These are phyloP conservation scores for Plicaturopsis crispa DNA, from an alignment of 768 basidiomycete species.

Conservation along the genomic window DNA sequence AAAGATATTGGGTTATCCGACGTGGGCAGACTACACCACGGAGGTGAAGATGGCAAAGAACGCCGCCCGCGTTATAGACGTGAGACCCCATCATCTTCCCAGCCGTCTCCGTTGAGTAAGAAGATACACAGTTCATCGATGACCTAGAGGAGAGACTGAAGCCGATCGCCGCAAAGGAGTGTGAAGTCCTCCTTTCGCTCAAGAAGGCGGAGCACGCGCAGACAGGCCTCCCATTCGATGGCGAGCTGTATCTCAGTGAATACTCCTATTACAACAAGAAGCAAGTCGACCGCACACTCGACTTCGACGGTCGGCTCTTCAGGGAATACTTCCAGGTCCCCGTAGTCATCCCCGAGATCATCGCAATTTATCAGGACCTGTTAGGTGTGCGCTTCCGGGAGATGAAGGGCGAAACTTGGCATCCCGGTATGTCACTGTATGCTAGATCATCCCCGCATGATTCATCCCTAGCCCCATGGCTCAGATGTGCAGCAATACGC, in stretches of 20 bases:
- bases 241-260: slow-evolving; percentile 78
- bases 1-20: slow-evolving; percentile 60
- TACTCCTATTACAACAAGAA: slow-evolving; percentile 69
- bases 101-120: slow-evolving; percentile 4
- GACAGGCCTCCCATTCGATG: slow-evolving; percentile 55
- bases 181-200: slow-evolving; percentile 57
- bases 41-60: slow-evolving; percentile 84
- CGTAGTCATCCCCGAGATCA: slow-evolving; percentile 73
- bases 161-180: slow-evolving; percentile 66
- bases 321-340: slow-evolving; percentile 89
- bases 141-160: slow-evolving; percentile 69
- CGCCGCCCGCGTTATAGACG: slow-evolving; percentile 51
- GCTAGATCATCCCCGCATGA: too few species aligned
- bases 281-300: slow-evolving; percentile 57
- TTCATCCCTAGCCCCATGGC: slow-evolving; percentile 2
- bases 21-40: slow-evolving; percentile 80
- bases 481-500: slow-evolving; percentile 76
- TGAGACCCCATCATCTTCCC: slow-evolving; percentile 17
- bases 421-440: slow-evolving; percentile 51
- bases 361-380: slow-evolving; percentile 77
- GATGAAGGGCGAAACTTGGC: slow-evolving; percentile 79
- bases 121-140: slow-evolving; percentile 56
- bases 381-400: slow-evolving; percentile 73
- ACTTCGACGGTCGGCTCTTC: slow-evolving; percentile 68
- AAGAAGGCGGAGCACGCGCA: slow-evolving; percentile 70